Evolutionary conservation across 441 rosid species (phyloP).

Genomic region (Corymbia calophylla): DNA sequence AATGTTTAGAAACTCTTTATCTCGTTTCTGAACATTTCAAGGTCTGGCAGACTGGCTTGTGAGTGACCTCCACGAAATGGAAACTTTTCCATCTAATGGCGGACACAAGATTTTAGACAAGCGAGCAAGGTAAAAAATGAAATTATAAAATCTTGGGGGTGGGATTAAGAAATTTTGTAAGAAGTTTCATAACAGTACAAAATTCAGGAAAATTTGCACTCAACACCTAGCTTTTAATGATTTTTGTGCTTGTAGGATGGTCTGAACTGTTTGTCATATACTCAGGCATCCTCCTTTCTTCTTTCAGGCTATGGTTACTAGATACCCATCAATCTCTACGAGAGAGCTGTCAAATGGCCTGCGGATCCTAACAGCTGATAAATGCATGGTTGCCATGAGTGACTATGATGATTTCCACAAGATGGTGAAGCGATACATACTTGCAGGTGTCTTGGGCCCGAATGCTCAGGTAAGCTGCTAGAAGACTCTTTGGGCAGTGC

Average conservation of each 20-base stretch:
- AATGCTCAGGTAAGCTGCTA: slow-evolving; percentile 57
- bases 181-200: neutral
- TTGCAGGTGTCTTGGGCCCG: slow-evolving; percentile 49
- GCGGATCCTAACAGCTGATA: slow-evolving; percentile 53
- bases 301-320: slow-evolving; percentile 76
- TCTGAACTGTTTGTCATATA: neutral
- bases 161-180: neutral
- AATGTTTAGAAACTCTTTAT: neutral
- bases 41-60: neutral
- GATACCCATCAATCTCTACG: slow-evolving; percentile 70
- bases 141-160: neutral
- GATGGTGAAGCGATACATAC: slow-evolving; percentile 38
- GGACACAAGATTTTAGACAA: neutral
- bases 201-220: neutral
- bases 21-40: neutral
- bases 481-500: neutral
- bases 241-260: neutral
- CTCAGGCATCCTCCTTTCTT: neutral
- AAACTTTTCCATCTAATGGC: neutral
- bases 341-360: slow-evolving; percentile 72
- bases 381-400: slow-evolving; percentile 84
- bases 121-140: neutral
- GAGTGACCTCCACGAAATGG: neutral
- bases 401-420: slow-evolving; percentile 79
- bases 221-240: neutral